Evolutionary conservation across 2,329 filamentous ascomycete genomes (phyloP).

Genomic region (Mollisia scopiformis): DNA sequence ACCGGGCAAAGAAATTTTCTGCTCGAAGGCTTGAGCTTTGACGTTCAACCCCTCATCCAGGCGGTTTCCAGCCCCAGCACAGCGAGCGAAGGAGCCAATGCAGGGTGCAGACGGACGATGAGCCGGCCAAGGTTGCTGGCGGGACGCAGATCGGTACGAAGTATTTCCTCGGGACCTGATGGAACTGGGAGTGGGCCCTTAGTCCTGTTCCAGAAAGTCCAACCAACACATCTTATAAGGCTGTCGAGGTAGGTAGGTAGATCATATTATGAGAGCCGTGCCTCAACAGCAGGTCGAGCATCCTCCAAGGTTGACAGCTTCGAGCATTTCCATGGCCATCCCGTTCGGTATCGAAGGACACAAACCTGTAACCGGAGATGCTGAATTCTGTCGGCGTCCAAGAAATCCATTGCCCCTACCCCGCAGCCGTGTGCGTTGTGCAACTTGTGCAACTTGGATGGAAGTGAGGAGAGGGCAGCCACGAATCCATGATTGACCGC

Average conservation of each 20-base stretch:
- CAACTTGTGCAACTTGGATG: too few species aligned
- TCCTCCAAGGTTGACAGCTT: not conserved
- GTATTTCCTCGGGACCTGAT: constrained; percentile 22
- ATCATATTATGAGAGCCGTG: constrained; percentile 63
- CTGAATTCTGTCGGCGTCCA: not conserved
- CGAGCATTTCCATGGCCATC: not conserved
- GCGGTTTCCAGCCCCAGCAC: not conserved
- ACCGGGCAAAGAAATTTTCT: not conserved
- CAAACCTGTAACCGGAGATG: not conserved
- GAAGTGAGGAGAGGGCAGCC: not conserved
- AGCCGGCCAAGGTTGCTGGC: not conserved
- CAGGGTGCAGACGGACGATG: not conserved
- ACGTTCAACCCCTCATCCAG: constrained; percentile 6
- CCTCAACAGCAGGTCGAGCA: not conserved
- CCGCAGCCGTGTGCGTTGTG: not conserved
- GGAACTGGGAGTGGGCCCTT: constrained; percentile 8
- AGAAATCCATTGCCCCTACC: not conserved
- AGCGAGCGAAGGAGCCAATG: too few species aligned
- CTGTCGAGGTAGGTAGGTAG: constrained; percentile 57
- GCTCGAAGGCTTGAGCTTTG: constrained; percentile 4
- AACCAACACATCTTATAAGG: constrained; percentile 24
- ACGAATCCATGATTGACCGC: constrained; percentile 4
- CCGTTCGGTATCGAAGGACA: not conserved
- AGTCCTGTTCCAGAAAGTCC: constrained; percentile 18
- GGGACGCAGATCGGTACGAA: constrained; percentile 1